Evolutionary conservation across 164 flowering plant species (phyloP).

Genomic region (Berberis thunbergii): DNA sequence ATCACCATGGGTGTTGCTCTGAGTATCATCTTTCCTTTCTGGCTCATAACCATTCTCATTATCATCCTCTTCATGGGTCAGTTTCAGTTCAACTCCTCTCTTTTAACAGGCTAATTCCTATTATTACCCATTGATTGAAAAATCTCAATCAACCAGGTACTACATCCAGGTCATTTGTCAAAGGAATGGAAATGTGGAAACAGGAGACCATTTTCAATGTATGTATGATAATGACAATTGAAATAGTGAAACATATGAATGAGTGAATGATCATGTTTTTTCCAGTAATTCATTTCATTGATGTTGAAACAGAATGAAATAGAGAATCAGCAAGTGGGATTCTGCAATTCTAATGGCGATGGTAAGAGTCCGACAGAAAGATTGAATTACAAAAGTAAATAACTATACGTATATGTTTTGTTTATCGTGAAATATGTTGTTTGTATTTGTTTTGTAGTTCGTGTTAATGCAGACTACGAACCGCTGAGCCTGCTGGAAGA

Average conservation of each 20-base stretch:
- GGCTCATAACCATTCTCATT: slow-evolving; percentile 93
- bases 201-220: slow-evolving; percentile 54
- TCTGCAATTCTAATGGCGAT: slow-evolving; percentile 6
- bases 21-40: slow-evolving; percentile 89
- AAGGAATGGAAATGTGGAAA: slow-evolving; percentile 86
- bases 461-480: slow-evolving; percentile 27
- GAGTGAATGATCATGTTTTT: background rate
- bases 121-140: background rate
- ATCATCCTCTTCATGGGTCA: slow-evolving; percentile 82
- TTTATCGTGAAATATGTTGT: background rate
- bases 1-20: slow-evolving; percentile 50
- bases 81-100: background rate
- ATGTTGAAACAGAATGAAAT: slow-evolving; percentile 4
- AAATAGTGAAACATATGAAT: background rate
- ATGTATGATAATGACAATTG: background rate
- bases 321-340: slow-evolving; percentile 4
- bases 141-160: slow-evolving; percentile 46
- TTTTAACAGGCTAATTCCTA: background rate
- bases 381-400: background rate
- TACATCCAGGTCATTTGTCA: slow-evolving; percentile 72
- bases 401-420: background rate
- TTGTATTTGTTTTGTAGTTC: slow-evolving; percentile 37
- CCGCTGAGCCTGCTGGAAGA: slow-evolving; percentile 50
- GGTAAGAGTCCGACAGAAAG: slow-evolving; percentile 1
- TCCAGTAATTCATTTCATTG: too few relatives aligned